Percentiles rank a stretch among this genome's conserved stretches.
phyloP scores from a whole-genome alignment of 2,329 filamentous ascomycete species.

The Microsporum ferrugineum region DNA sequence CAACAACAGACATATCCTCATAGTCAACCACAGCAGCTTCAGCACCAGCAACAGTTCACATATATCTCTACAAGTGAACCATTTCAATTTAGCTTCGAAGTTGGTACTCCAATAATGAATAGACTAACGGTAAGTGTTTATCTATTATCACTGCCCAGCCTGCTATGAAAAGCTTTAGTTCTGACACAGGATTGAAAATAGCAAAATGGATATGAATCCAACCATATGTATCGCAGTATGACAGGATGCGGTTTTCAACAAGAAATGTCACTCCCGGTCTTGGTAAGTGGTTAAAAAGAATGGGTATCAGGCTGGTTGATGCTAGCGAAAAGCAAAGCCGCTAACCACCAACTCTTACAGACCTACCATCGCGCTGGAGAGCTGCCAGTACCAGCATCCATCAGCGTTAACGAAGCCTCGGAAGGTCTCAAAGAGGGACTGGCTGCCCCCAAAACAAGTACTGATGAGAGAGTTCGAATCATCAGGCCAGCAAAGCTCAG shows the following conservation, averaged over 20 bases:
- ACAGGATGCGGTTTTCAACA: constrained; percentile 6
- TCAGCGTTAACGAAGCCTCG: neutral
- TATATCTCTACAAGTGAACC: neutral
- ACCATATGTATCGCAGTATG: constrained; percentile 6
- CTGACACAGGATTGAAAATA: neutral
- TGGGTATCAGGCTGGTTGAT: neutral
- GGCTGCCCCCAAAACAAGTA: neutral
- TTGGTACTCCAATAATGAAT: neutral
- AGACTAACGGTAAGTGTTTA: constrained; percentile 6
- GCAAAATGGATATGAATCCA: constrained; percentile 7
- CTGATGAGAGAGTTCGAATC: constrained; percentile 13
- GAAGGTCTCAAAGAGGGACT: neutral
- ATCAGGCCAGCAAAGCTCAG: constrained; percentile 14
- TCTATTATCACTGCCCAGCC: neutral
- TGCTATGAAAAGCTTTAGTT: neutral
- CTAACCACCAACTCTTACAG: neutral
- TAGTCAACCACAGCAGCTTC: neutral
- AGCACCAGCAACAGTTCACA: neutral
- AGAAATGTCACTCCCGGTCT: constrained; percentile 8
- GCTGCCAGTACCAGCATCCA: constrained; percentile 1
- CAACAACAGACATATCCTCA: constrained; percentile 2
- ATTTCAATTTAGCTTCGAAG: constrained; percentile 4
- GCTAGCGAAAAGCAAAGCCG: neutral
- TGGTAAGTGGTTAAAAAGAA: constrained; percentile 5
- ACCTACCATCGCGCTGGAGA: neutral